Conservation (phyloP, 352 stramenopile species). For the Pythium sukuiense region DNA sequence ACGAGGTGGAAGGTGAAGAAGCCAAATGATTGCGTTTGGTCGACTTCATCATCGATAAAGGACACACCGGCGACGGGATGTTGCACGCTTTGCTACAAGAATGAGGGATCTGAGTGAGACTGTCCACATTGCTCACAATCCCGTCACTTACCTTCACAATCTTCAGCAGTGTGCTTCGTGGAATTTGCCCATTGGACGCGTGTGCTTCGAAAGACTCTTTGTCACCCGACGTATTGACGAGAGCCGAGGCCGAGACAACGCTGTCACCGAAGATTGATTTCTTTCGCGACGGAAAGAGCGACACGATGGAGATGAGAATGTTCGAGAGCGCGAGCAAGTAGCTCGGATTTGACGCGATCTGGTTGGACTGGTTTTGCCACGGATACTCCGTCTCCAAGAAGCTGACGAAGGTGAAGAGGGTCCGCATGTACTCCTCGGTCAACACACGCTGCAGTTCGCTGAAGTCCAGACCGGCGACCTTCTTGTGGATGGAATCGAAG, state of each 20-base stretch:
- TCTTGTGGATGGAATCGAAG: conserved; percentile 74
- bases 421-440: conserved; percentile 73
- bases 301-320: conserved; percentile 64
- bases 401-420: conserved; percentile 63
- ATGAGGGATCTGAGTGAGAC: not conserved
- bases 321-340: conserved; percentile 62
- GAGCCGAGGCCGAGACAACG: not conserved
- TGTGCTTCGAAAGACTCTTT: conserved; percentile 7
- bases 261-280: conserved; percentile 48
- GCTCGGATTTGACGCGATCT: conserved; percentile 19
- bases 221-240: not conserved
- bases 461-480: conserved; percentile 55
- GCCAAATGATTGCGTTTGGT: conserved; percentile 37
- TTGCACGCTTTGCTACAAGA: conserved; percentile 17
- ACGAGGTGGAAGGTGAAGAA: conserved; percentile 57
- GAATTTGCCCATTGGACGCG: conserved; percentile 3
- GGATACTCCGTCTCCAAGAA: conserved; percentile 78
- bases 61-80: conserved; percentile 14
- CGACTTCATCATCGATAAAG: conserved; percentile 73
- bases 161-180: not conserved
- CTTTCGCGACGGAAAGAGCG: conserved; percentile 45
- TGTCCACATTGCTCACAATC: not conserved
- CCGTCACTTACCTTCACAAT: conserved; percentile 31
- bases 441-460: conserved; percentile 78
- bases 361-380: not conserved